Conservation (phyloP, 345 rosid species). For the Cardamine occulta region DNA sequence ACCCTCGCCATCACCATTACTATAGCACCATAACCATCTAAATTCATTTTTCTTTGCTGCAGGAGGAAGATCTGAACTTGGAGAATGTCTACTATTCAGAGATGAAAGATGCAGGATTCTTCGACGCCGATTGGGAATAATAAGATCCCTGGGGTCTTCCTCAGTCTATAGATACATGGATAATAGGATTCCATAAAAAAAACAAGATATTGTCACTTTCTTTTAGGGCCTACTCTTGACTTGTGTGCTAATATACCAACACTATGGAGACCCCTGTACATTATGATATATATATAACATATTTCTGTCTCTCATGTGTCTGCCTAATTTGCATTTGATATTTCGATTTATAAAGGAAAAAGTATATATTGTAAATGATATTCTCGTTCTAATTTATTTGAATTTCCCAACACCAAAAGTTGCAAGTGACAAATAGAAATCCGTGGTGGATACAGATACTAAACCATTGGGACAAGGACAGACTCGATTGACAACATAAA, state of each 20-base stretch:
- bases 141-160: background rate
- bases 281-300: constrained; percentile 13
- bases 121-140: constrained; percentile 89
- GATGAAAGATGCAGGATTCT: constrained; percentile 98
- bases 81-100: constrained; percentile 95
- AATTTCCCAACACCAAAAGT: constrained; percentile 5
- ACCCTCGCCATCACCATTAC: background rate
- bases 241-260: constrained; percentile 13
- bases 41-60: constrained; percentile 24
- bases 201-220: constrained; percentile 9
- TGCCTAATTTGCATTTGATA: background rate
- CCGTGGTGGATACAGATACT: constrained; percentile 31
- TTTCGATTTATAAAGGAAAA: background rate
- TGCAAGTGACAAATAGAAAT: constrained; percentile 16
- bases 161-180: constrained; percentile 33
- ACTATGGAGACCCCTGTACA: constrained; percentile 18
- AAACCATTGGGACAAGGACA: constrained; percentile 25
- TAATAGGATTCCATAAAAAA: constrained; percentile 5
- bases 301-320: background rate
- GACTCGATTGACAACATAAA: constrained; percentile 18
- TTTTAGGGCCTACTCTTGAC: constrained; percentile 26
- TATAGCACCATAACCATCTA: background rate
- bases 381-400: background rate
- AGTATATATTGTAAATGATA: background rate
- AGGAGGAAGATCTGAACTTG: constrained; percentile 91